Conservation (phyloP, 1,284 basidiomycete species). For the Trichosporon coremiiforme region DNA sequence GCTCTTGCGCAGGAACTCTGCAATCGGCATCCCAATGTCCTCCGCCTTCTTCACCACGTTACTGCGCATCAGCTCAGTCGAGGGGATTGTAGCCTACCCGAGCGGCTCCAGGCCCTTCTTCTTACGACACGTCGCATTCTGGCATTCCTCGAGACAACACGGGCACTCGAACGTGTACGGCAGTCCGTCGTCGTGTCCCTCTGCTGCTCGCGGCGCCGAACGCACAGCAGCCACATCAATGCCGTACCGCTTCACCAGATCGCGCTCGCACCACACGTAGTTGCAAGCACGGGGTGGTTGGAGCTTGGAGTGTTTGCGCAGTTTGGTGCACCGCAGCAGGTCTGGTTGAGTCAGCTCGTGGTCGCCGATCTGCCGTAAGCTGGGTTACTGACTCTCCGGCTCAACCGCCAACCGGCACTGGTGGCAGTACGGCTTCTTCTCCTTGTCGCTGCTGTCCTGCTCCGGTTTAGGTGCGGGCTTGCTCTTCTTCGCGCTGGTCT, state of each 20-base stretch:
- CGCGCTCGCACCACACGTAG: constrained; percentile 41
- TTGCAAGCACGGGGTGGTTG: constrained; percentile 35
- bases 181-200: constrained; percentile 27
- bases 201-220: constrained; percentile 17
- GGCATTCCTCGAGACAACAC: constrained; percentile 41
- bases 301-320: constrained; percentile 33
- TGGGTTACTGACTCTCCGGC: constrained; percentile 22
- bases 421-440: constrained; percentile 41
- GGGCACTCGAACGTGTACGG: constrained; percentile 40
- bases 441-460: constrained; percentile 23
- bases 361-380: background rate
- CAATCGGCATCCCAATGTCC: constrained; percentile 23
- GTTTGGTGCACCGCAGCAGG: constrained; percentile 42
- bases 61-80: background rate
- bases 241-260: constrained; percentile 39
- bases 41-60: constrained; percentile 32
- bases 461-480: background rate
- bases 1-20: constrained; percentile 24
- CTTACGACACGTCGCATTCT: constrained; percentile 40
- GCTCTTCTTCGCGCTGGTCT: constrained; percentile 18
- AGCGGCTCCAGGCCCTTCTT: constrained; percentile 42
- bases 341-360: constrained; percentile 12
- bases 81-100: constrained; percentile 4
- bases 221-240: constrained; percentile 27
- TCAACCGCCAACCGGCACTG: constrained; percentile 30